Evolutionary conservation across 345 rosid genomes (phyloP).

Genomic region (Atalantia buxifolia): DNA sequence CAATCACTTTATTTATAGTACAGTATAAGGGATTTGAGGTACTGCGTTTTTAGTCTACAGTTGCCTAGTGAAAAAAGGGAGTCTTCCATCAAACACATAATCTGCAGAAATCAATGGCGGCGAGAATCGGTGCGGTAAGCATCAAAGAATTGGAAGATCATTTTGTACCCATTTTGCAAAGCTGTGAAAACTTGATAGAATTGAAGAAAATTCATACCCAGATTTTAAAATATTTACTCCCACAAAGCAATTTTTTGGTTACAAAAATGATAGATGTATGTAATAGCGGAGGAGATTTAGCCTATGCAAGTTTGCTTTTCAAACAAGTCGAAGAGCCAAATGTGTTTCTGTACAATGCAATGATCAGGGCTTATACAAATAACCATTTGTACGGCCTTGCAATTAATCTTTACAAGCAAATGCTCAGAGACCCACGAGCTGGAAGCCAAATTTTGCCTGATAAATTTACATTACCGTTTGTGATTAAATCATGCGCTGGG

Average conservation of each 20-base stretch:
- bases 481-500: constrained; percentile 47
- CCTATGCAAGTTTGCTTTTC: constrained; percentile 42
- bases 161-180: constrained; percentile 36
- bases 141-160: constrained; percentile 43
- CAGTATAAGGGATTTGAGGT: neutral
- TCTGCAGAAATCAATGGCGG: constrained; percentile 9
- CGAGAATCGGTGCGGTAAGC: constrained; percentile 11
- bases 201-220: constrained; percentile 45
- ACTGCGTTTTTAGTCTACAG: neutral
- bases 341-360: constrained; percentile 48
- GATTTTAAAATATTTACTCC: constrained; percentile 36
- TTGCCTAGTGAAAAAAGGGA: neutral
- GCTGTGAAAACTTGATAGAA: constrained; percentile 24
- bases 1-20: neutral
- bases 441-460: constrained; percentile 34
- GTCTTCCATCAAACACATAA: neutral
- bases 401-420: constrained; percentile 33
- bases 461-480: constrained; percentile 54
- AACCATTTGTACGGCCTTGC: constrained; percentile 25
- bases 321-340: constrained; percentile 39
- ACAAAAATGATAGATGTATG: constrained; percentile 56
- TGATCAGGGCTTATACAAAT: constrained; percentile 47
- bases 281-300: constrained; percentile 32
- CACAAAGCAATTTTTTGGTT: constrained; percentile 46
- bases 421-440: constrained; percentile 14